Evolutionary conservation across 2,329 filamentous ascomycete genomes (phyloP), one percentile per base, ranked within the genome.

Genomic region (Xylariomycetidae sp.): DNA sequence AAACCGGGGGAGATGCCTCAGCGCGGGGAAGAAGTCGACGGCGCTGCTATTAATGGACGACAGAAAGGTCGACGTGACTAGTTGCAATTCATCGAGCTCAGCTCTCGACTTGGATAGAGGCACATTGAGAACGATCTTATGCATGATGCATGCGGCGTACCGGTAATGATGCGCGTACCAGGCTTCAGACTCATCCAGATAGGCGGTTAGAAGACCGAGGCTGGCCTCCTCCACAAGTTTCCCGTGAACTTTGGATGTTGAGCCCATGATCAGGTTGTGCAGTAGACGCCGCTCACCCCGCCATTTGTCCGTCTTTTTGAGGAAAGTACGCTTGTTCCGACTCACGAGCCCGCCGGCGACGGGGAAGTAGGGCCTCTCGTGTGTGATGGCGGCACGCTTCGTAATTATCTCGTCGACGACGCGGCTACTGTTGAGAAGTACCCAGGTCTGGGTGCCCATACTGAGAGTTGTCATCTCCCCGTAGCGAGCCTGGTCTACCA

Each of bases 91-190:
- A 7, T 56, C 55, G 9, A 65, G 51, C 29, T 64, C 51, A 13
- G 51, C 36, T 5, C 39, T 46, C 5, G 55, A 50, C 37, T 59
- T 60, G 20, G 31, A 26, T 3, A 56, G 42, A n/a, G 51, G 48
- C 31, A 59, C 50, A 4, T 55, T 59, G 4, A 61, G 45, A 8
- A 50, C 52, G 28, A 65, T 58, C 9, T 55, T 53, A 41, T 61
- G 49, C 11, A 65, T 48, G 12, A 65, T 55, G 1, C 57, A 55
- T 36, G 58, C 60, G 11, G 61, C 51, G 42, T 62, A 67, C n/a
- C 60, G 58, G 40, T 61, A 63, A 34, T 65, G 57, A 33, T 65
- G 60, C 5, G 41, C 37, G 33, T 59, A 64, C 62, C 63, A 67
- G 5, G 36, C 27, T 12, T 47, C 12, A 2, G 62, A 62, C 25